Conservation (phyloP, 2,329 filamentous ascomycete species). For the Microthyrium microscopicum region DNA sequence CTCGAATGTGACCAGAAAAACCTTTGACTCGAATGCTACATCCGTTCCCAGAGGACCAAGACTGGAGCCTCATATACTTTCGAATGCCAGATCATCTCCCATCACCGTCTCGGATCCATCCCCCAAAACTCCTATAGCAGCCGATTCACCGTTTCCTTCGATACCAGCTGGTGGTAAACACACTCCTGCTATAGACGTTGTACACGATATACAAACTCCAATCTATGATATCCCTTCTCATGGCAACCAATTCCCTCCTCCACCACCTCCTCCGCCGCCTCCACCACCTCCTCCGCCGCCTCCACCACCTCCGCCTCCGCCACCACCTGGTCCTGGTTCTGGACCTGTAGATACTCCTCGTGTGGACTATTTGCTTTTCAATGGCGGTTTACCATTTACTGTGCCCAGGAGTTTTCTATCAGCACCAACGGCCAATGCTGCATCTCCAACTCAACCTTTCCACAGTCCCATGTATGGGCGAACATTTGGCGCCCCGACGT, state of each 20-base stretch:
- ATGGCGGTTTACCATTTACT: conserved; percentile 60
- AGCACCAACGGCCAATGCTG: conserved; percentile 22
- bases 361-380: conserved; percentile 82
- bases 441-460: conserved; percentile 30
- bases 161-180: conserved; percentile 17
- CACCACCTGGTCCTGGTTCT: conserved; percentile 57
- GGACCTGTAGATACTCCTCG: conserved; percentile 52
- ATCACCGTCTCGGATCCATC: conserved; percentile 27
- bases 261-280: conserved; percentile 5
- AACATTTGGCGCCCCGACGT: conserved; percentile 19
- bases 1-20: conserved; percentile 24
- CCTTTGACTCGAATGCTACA: conserved; percentile 28
- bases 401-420: conserved; percentile 60
- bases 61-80: conserved; percentile 14
- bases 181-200: conserved; percentile 27
- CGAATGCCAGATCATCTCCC: conserved; percentile 23
- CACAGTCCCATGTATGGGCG: conserved; percentile 40
- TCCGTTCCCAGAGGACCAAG: conserved; percentile 21
- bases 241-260: background rate
- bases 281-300: conserved; percentile 14
- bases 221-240: background rate
- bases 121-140: conserved; percentile 27
- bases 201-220: conserved; percentile 18
- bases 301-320: conserved; percentile 42
- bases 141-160: conserved; percentile 20